Evolutionary conservation across 1,139 yeast genomes (phyloP).

Genomic region (Taphrina flavorubra): DNA sequence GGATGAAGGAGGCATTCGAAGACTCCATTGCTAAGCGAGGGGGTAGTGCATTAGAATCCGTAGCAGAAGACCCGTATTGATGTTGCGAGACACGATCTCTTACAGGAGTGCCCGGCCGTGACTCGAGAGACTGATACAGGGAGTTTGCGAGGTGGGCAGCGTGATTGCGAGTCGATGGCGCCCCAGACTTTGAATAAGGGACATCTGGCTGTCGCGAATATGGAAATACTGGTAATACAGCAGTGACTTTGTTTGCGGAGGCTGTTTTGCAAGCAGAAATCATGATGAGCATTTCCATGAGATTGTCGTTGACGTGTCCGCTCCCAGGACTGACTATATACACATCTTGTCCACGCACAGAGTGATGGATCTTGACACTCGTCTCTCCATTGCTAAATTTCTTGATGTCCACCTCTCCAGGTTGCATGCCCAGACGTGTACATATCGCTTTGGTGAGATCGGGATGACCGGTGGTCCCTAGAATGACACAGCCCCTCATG

Average conservation of each 20-base stretch:
- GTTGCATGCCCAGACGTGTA: slow-evolving; percentile 65
- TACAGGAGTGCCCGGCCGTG: slow-evolving; percentile 55
- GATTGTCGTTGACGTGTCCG: slow-evolving; percentile 84
- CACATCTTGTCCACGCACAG: slow-evolving; percentile 94
- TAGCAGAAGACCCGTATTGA: not conserved
- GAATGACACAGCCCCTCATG: slow-evolving; percentile 77
- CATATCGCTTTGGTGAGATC: slow-evolving; percentile 67
- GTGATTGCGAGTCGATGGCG: slow-evolving; percentile 55
- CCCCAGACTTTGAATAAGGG: slow-evolving; percentile 76
- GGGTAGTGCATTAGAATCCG: not conserved
- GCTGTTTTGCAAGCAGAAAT: slow-evolving; percentile 96
- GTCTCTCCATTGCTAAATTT: slow-evolving; percentile 78
- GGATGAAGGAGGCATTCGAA: slow-evolving; percentile 41
- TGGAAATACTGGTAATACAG: slow-evolving; percentile 93
- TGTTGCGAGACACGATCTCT: slow-evolving; percentile 37
- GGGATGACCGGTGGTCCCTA: slow-evolving; percentile 79
- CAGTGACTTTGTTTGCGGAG: slow-evolving; percentile 92
- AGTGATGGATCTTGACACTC: slow-evolving; percentile 89
- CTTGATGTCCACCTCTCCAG: slow-evolving; percentile 62
- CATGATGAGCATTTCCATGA: slow-evolving; percentile 86
- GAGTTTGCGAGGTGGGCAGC: slow-evolving; percentile 49
- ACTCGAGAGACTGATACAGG: slow-evolving; percentile 58
- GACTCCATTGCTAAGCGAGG: slow-evolving; percentile 22
- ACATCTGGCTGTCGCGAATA: slow-evolving; percentile 97
- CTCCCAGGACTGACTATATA: slow-evolving; percentile 92